Base-by-base conservation (phyloP, 148 eudicot species). In the Salicornia ramosissima region DNA sequence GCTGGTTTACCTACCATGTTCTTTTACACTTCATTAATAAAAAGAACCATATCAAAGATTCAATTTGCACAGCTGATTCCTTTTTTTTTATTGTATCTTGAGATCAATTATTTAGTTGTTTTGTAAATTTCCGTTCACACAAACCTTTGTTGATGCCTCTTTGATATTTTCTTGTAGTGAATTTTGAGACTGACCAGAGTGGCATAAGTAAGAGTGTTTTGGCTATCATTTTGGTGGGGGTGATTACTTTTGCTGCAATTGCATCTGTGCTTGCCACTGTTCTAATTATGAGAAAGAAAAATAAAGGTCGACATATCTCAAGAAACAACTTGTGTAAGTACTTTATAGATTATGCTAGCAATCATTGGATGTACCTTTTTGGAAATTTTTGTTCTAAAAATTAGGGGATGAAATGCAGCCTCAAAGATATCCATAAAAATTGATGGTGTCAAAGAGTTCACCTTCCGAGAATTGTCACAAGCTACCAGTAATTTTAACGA, bases 401-500 rank as follows among this genome's bases (percentile, higher is more conserved):
- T 25, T 22, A 29, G 62, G 53, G 61, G 33, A 19, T 68, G 70
- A 7, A 49, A 65, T 80, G 86, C 90, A 90, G 97, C 87, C 60
- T 82, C 90, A 29, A 88, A 73, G 78, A 77, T 79, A 52, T 75
- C 88, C 18, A 83, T 90, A 58, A 88, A 79, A 68, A 83, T 90
- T 39, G 98, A 93, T 40, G 96, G 92, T 19, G 88, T 90, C 77
- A 93, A 78, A 78, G 86, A 83, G 55, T 90, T 90, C 79, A 78
- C 82, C 40, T 90, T 81, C 66, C 80, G 82, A 73, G 94, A 90
- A 76, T 64, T 90, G 87, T 75, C 85, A 75, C 74, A 55, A 47
- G 96, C 90, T 63, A 93, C 98, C 52, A 45, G 74, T 50, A 74
- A 73, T 70, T 93, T 93, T 64, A 72, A 71, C 72, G 59, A 54